Base-by-base conservation (phyloP, 768 basidiomycete species). In the Pholiota conissans region DNA sequence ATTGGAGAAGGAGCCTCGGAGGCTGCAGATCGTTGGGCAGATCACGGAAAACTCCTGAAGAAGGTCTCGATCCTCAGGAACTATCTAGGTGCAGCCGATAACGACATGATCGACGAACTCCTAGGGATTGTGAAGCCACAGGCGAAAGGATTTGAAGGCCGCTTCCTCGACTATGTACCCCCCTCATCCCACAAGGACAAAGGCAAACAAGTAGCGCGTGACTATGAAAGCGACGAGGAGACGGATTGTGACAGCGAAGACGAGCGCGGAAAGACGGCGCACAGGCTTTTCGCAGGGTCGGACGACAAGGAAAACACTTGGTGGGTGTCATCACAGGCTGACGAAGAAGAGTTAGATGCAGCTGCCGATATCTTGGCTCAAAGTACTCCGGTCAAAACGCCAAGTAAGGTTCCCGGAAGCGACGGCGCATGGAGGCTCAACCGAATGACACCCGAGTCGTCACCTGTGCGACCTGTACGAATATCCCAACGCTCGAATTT, bases 221-320 rank as follows among this genome's bases (percentile, higher is more conserved):
- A 40, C 37, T 61, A 22, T 46, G 48, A 63, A 20, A 74, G 70
- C 50, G 72, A 71, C 24, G 74, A 73, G 8, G 73, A 73, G 28
- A 68, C 72, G 2, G 71, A 75, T 52, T 64, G 63, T 10, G 75
- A 73, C 35, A 75, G 73, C 45, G 82, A 82, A 42, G 80, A 82
- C 47, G 83, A 79, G n/a, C 77, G 79, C 18, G 84, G 78, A 14
- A 73, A 77, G 51, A 86, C 82, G 6, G 85, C 86, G 0, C 81
- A 86, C 61, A 57, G 67, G 3, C 65, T 89, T 3, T 90, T 88
- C 58, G 84, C 80, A 0, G 62, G 66, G 1, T 68, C 60, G 24
- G 50, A 57, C 11, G 73, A 70, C 49, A 70, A 71, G 49, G 69
- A 73, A 55, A 68, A 72, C 52, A 57, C 59, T 22, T 74, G 73